Evolutionary conservation across 805 yeast species (phyloP), one percentile per base, ranked within the genome.

Genomic region (Ascoidea tarda): DNA sequence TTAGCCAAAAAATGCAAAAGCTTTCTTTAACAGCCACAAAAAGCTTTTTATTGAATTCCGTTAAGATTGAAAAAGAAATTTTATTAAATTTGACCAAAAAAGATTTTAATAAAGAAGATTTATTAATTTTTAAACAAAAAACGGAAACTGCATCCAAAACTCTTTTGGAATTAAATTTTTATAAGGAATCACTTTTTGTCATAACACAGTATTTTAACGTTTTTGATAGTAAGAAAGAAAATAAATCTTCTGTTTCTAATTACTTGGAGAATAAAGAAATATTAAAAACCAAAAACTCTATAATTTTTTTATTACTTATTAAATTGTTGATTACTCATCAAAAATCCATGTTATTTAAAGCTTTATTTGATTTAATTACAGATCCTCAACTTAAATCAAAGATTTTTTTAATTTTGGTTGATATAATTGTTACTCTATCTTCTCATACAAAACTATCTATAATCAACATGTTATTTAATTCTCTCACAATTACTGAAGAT

Each of bases 31-130:
- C 14, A 10, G 44, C 8, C 4, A 38, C 4, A 2, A 14, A 38
- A 38, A 14, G 8, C 33, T 5, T 57, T 53, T 50, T 68, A 66
- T 63, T 54, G 52, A 50, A 52, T 4, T 66, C 69, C 16, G 53
- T 72, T 14, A 61, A 64, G 5, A 58, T 67, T 33, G 77, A 73
- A 53, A 58, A 59, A 10, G 53, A 59, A 6, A 52, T 68, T 14
- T 21, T 21, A 21, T 55, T 63, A 32, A 33, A 52, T 6, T 32
- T 48, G 4, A 32, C 48, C 53, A 1, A 28, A 46, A n/a, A n/a
- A 4, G 14, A 38, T 10, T 38, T 38, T 38, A 14, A 38, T 10
- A 38, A 38, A 10, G 8, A 38, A 10, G 8, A 10, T 10, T 14
- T 38, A 38, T 38, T 38, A 10, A 10, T 38, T 10, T 38, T 14